phyloP scores from a whole-genome alignment of 2,329 filamentous ascomycete genomes.

The Mariannaea elegans region DNA sequence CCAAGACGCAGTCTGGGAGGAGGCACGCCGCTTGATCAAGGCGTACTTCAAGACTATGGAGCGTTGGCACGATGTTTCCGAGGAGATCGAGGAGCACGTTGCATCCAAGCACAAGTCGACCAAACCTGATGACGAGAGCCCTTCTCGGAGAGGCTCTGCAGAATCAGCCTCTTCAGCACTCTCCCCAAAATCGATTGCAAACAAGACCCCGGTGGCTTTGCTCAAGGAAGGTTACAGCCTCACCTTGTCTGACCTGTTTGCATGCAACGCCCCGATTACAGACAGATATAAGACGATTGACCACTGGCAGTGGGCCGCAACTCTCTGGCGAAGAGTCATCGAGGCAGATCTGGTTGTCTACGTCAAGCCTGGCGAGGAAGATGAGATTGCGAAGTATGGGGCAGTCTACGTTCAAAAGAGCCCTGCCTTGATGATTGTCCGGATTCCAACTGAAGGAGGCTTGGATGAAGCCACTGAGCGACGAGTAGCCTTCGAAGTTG shows the following conservation, averaged over 20 bases:
- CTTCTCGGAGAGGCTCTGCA: conserved; percentile 21
- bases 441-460: conserved; percentile 52
- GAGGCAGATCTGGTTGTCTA: conserved; percentile 84
- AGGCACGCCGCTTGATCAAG: conserved; percentile 48
- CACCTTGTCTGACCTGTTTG: conserved; percentile 78
- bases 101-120: conserved; percentile 40
- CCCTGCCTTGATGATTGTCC: conserved; percentile 63
- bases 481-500: conserved; percentile 84
- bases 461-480: conserved; percentile 76
- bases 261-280: conserved; percentile 75
- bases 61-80: conserved; percentile 79
- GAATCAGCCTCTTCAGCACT: conserved; percentile 14
- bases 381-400: conserved; percentile 49
- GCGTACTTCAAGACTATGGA: conserved; percentile 74
- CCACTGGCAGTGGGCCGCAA: conserved; percentile 98
- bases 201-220: conserved; percentile 73
- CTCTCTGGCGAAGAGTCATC: conserved; percentile 86
- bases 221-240: conserved; percentile 83
- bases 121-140: conserved; percentile 16
- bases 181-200: conserved; percentile 18
- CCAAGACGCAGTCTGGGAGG: conserved; percentile 40
- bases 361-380: conserved; percentile 55
- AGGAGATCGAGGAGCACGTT: conserved; percentile 69
- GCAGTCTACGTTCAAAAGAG: conserved; percentile 66
- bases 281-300: conserved; percentile 85